Evolutionary conservation across 2,329 filamentous ascomycete species (phyloP).

Genomic region (Rhinocladiella similis): DNA sequence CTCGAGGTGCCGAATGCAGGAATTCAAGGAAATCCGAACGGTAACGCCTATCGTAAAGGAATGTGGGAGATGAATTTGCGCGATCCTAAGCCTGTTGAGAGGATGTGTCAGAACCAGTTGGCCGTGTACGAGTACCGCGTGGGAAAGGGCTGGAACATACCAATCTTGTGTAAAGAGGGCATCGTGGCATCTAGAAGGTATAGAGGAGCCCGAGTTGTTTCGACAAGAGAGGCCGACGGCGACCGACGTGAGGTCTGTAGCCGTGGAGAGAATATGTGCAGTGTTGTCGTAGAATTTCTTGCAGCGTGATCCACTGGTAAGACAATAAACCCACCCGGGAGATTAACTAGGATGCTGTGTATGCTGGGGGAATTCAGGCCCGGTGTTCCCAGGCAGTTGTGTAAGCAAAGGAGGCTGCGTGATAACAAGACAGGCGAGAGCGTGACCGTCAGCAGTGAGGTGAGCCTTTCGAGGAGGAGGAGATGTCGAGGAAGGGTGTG

Average conservation of each 20-base stretch:
- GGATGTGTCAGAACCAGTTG: constrained; percentile 33
- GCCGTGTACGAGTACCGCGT: neutral
- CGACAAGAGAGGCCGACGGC: constrained; percentile 10
- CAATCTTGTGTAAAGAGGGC: constrained; percentile 19
- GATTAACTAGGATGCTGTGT: constrained; percentile 19
- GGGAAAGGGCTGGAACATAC: constrained; percentile 21
- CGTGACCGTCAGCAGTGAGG: constrained; percentile 21
- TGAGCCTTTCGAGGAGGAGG: constrained; percentile 20
- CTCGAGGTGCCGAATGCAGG: constrained; percentile 26
- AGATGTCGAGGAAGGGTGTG: constrained; percentile 13
- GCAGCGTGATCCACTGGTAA: constrained; percentile 17
- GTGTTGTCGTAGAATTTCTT: constrained; percentile 9
- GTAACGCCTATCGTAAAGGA: constrained; percentile 35
- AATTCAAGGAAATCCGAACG: neutral
- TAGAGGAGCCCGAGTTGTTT: constrained; percentile 1
- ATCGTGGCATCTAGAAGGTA: constrained; percentile 20
- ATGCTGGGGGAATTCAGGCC: constrained; percentile 5
- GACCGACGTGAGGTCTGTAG: constrained; percentile 3
- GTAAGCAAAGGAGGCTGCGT: constrained; percentile 22
- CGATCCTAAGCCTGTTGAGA: constrained; percentile 37
- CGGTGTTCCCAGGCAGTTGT: constrained; percentile 10
- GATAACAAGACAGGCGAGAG: constrained; percentile 5
- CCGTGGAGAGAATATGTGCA: constrained; percentile 5
- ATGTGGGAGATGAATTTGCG: constrained; percentile 34
- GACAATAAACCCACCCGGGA: constrained; percentile 17